Percentiles rank a stretch among this genome's conserved stretches.
These are phyloP conservation scores for Gossypium mustelinum DNA, from an alignment of 345 rosid species.

Conservation along the genomic window DNA sequence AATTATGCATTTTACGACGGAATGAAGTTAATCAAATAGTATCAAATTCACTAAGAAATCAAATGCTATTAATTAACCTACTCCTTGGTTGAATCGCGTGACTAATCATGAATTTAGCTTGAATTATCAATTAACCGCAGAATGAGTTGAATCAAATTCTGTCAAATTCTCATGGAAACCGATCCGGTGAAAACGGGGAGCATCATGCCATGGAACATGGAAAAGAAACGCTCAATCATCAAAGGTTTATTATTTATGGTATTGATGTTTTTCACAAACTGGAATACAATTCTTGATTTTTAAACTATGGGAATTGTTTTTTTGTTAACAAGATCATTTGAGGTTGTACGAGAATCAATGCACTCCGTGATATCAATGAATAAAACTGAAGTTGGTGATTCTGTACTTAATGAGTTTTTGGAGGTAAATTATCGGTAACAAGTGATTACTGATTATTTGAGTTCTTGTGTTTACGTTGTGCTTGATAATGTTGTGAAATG, in stretches of 20 bases:
- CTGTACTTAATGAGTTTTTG: constrained; percentile 65
- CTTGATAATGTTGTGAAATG: constrained; percentile 13
- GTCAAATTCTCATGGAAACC: constrained; percentile 31
- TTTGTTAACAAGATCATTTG: constrained; percentile 43
- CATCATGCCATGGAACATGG: constrained; percentile 16
- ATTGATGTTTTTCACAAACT: not conserved
- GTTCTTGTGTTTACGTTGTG: not conserved
- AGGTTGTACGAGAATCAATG: constrained; percentile 67
- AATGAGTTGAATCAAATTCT: constrained; percentile 31
- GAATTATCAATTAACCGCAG: constrained; percentile 15
- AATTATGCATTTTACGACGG: too few relatives aligned
- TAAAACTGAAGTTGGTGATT: constrained; percentile 67
- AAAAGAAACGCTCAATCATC: constrained; percentile 16
- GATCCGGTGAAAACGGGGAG: constrained; percentile 17
- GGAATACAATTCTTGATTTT: constrained; percentile 16
- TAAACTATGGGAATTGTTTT: not conserved
- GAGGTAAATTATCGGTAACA: constrained; percentile 40
- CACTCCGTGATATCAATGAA: constrained; percentile 69
- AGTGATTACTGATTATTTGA: not conserved
- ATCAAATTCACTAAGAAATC: too few relatives aligned
- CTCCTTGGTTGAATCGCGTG: too few relatives aligned
- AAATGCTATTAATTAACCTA: too few relatives aligned
- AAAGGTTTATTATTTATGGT: constrained; percentile 22
- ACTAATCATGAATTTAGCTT: not conserved
- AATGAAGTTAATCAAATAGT: too few relatives aligned